These are phyloP conservation scores for Lasiodiplodia gonubiensis DNA, from an alignment of 2,329 filamentous ascomycete species.

Conservation along the genomic window DNA sequence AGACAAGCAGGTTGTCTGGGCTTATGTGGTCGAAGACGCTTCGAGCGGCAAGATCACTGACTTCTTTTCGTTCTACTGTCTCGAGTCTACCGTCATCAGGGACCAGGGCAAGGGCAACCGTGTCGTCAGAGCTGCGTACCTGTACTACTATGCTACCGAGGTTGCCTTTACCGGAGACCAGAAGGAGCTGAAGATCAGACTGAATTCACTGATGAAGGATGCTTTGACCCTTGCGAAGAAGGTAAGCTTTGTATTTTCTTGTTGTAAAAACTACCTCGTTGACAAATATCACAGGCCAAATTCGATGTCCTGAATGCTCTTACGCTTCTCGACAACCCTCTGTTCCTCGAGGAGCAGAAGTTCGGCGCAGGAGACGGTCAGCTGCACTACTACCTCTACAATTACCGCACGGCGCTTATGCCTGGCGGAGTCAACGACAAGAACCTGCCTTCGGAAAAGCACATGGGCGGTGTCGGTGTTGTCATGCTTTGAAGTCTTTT, in stretches of 20 bases:
- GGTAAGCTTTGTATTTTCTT: conserved; percentile 44
- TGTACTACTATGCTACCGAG: conserved; percentile 87
- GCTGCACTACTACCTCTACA: conserved; percentile 96
- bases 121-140: conserved; percentile 85
- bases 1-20: conserved; percentile 82
- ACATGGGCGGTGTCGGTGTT: conserved; percentile 85
- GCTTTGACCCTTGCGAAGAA: conserved; percentile 86
- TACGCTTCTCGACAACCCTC: conserved; percentile 88
- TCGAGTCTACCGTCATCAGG: conserved; percentile 90
- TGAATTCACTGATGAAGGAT: conserved; percentile 82
- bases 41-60: conserved; percentile 84
- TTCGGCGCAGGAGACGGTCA: conserved; percentile 94
- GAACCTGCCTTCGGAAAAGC: conserved; percentile 77
- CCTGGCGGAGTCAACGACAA: conserved; percentile 80
- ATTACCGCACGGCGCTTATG: conserved; percentile 89
- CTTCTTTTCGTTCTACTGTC: conserved; percentile 95
- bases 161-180: conserved; percentile 37
- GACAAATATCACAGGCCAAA: conserved; percentile 55
- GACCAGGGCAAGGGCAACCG: conserved; percentile 69
- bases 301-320: conserved; percentile 98
- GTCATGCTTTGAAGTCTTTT: conserved; percentile 69
- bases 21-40: conserved; percentile 80
- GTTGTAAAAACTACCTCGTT: not conserved
- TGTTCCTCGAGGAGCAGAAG: conserved; percentile 93
- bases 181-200: conserved; percentile 72